A percentile compares a stretch with the other conserved stretches of the same genome.
Evolutionary conservation across 2,329 filamentous ascomycete species (phyloP).

Genomic region (Fusarium solani-melongenae): DNA sequence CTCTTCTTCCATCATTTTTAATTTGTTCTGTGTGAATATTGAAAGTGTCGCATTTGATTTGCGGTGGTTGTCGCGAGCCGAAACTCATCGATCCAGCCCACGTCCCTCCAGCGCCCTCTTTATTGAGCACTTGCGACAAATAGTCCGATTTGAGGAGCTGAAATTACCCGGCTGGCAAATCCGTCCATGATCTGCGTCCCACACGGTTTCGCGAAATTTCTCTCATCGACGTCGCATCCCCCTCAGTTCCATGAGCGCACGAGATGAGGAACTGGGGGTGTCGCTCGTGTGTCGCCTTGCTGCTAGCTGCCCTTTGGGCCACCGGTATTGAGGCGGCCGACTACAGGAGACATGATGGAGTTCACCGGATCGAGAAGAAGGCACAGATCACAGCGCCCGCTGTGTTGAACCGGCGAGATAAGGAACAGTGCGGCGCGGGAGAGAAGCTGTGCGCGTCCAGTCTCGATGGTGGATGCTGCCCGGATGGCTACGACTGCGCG

Average conservation of each 20-base stretch:
- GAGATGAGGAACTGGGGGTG: conserved; percentile 39
- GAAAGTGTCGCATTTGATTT: not conserved
- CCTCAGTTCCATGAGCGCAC: conserved; percentile 30
- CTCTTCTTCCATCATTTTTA: conserved; percentile 7
- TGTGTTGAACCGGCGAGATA: conserved; percentile 29
- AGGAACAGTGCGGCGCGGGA: conserved; percentile 41
- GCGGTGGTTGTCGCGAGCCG: conserved; percentile 13
- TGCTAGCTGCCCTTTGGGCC: conserved; percentile 36
- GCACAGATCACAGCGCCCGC: conserved; percentile 37
- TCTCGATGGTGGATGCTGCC: conserved; percentile 60
- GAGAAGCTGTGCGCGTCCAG: conserved; percentile 51
- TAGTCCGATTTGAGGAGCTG: not conserved
- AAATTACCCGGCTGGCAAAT: conserved; percentile 20
- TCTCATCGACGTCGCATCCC: conserved; percentile 14
- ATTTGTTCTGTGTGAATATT: conserved; percentile 4
- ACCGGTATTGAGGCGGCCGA: conserved; percentile 39
- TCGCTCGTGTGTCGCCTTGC: conserved; percentile 29
- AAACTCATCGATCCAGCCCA: not conserved
- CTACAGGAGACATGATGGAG: conserved; percentile 44
- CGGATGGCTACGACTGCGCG: conserved; percentile 60
- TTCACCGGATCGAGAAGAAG: conserved; percentile 47
- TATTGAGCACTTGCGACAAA: conserved; percentile 14
- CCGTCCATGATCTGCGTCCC: conserved; percentile 22
- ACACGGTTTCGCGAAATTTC: conserved; percentile 10
- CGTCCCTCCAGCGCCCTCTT: not conserved